A percentile compares a stretch with the other conserved stretches of the same genome.
Evolutionary conservation across 495 filamentous ascomycete genomes (phyloP).

Genomic region (Hypoxylon subgilvum): DNA sequence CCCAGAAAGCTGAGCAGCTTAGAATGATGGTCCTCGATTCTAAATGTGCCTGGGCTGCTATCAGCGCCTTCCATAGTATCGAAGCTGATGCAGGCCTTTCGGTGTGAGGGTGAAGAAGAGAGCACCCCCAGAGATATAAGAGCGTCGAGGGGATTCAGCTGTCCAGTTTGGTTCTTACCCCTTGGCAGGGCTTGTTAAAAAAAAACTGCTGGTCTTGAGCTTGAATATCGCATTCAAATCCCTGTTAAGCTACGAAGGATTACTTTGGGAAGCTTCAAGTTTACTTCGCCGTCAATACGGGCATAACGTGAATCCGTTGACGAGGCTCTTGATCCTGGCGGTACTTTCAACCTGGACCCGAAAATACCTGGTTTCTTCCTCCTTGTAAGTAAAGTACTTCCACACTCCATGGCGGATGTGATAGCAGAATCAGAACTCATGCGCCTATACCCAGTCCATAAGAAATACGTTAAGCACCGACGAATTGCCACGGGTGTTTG

Average conservation of each 20-base stretch:
- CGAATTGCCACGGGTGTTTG: neutral
- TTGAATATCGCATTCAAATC: conserved; percentile 32
- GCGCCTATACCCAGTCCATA: neutral
- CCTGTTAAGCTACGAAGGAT: conserved; percentile 19
- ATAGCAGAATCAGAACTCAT: neutral
- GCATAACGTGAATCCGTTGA: neutral
- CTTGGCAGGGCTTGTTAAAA: neutral
- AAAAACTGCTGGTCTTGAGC: conserved; percentile 20
- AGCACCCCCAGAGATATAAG: conserved; percentile 8
- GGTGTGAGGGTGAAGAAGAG: conserved; percentile 10
- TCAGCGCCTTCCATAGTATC: neutral
- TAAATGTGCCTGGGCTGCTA: conserved; percentile 9
- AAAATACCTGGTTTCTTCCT: neutral
- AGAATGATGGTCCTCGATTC: conserved; percentile 31
- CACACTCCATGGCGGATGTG: neutral
- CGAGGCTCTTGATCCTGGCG: neutral
- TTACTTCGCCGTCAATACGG: conserved; percentile 10
- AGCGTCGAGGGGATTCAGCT: conserved; percentile 10
- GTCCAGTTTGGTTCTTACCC: conserved; percentile 16
- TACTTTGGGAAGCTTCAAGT: conserved; percentile 15
- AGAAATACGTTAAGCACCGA: neutral
- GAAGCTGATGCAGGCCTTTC: conserved; percentile 21
- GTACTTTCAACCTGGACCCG: neutral
- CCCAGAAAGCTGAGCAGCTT: conserved; percentile 8
- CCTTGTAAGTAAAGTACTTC: neutral